Evolutionary conservation across 805 yeast genomes (phyloP), one percentile per base, ranked within the genome.

Genomic region (Starmerella stellata): DNA sequence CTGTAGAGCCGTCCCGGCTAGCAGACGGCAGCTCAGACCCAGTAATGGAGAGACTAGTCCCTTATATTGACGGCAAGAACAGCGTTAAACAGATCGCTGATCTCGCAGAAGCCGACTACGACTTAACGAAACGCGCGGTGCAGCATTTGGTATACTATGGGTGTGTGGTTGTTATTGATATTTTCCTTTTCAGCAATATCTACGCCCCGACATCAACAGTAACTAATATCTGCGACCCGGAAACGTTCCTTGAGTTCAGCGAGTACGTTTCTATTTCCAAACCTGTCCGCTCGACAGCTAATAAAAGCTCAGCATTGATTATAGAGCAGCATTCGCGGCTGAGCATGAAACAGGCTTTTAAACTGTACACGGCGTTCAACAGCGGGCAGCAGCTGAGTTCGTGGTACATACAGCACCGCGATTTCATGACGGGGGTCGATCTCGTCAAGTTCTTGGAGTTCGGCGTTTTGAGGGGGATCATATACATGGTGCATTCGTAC

Each of bases 1-100:
- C 87, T 0, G 93, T 90, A 1, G 73, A 74, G 38, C 60, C 90
- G 25, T 67, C 68, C 21, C 61, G 69, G 29, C 63, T 90, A 44
- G 75, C 81, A 32, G 98, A 90, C 56, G 77, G 79, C 7, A 77
- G 79, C 50, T 90, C 98, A 95, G 98, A 90, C 57, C 95, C 95
- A 1, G 87, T 96, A 2, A 78, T 90, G 90, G 64, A 82, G 34
- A 76, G 78, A 48, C 79, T 90, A 19, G 59, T 81, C 9, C 94
- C 95, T 0, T 78, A 65, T 47, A 81, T 90, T 36, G 73, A 90
- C 51, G 98, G 99, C 1, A 65, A 83, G 36, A 87, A 87, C 54
- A 79, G 90, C 4, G 72, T 90, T 16, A 65, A 72, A 28, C 67
- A 69, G 39, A 87, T 92, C 29, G 72, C 93, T 16, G 71, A 72